Evolutionary conservation across 495 filamentous ascomycete species (phyloP).

Genomic region (Pseudevernia furfuracea): DNA sequence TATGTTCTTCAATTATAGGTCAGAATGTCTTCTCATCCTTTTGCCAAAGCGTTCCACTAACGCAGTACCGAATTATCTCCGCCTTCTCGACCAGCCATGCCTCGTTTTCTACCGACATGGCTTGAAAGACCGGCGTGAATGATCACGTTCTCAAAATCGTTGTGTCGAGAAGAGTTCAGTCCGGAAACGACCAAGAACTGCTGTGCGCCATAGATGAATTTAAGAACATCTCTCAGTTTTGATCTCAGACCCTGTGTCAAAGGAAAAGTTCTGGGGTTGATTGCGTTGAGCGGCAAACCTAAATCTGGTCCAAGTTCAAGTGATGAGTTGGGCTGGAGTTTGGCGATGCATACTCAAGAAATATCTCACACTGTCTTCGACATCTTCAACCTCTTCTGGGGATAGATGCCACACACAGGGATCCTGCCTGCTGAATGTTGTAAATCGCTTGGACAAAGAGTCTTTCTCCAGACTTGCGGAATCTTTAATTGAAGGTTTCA

Average conservation of each 20-base stretch:
- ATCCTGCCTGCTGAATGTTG: too few species aligned
- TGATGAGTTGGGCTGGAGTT: background rate
- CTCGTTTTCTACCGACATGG: slow-evolving; percentile 49
- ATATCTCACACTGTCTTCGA: slow-evolving; percentile 1
- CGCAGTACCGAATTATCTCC: slow-evolving; percentile 30
- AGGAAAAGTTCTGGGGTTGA: slow-evolving; percentile 50
- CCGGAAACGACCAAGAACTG: slow-evolving; percentile 60
- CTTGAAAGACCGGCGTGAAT: slow-evolving; percentile 56
- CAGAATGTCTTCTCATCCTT: background rate
- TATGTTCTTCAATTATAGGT: background rate
- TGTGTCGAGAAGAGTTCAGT: slow-evolving; percentile 43
- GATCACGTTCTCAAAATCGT: slow-evolving; percentile 52
- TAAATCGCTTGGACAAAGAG: background rate
- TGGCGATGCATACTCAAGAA: slow-evolving; percentile 1
- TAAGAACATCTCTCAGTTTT: slow-evolving; percentile 32
- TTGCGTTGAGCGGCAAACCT: slow-evolving; percentile 38
- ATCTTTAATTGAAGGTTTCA: background rate
- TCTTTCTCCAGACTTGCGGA: background rate
- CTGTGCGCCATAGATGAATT: slow-evolving; percentile 44
- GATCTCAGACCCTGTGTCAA: slow-evolving; percentile 40
- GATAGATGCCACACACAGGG: slow-evolving; percentile 7
- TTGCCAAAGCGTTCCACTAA: slow-evolving; percentile 36
- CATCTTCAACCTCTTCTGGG: background rate
- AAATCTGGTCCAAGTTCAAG: slow-evolving; percentile 31
- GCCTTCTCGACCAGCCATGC: slow-evolving; percentile 41